Conservation (phyloP, 305 asterid species). For the Solanum hybrid region DNA sequence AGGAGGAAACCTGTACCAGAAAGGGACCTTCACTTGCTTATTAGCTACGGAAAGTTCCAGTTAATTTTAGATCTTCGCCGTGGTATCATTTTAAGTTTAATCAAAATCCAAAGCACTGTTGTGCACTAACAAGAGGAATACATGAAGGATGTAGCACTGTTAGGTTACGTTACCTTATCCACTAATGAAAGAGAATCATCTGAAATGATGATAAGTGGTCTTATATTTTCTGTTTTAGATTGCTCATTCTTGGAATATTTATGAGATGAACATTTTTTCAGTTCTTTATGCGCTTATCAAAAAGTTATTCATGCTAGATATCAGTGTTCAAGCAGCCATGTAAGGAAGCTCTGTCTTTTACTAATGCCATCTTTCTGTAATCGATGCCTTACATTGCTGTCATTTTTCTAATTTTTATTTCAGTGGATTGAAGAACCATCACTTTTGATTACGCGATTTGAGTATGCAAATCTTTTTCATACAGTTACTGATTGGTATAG, state of each 20-base stretch:
- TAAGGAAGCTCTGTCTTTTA: background rate
- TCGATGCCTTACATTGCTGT: background rate
- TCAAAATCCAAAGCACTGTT: background rate
- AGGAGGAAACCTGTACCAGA: background rate
- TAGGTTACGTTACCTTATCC: background rate
- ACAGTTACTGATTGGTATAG: constrained; percentile 97
- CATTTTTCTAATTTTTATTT: constrained; percentile 8
- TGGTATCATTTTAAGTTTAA: background rate
- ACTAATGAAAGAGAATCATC: background rate
- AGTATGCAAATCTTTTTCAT: constrained; percentile 93
- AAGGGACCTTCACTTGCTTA: background rate
- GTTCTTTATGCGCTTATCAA: background rate
- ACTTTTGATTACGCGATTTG: constrained; percentile 77
- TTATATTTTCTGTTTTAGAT: background rate
- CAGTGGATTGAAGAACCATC: constrained; percentile 99
- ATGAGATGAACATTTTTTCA: background rate
- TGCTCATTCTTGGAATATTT: background rate
- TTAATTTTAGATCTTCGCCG: background rate
- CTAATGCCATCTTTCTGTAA: background rate
- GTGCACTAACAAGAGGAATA: background rate
- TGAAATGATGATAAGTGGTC: background rate
- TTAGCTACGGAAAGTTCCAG: background rate
- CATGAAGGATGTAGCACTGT: background rate
- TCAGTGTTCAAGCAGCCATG: background rate
- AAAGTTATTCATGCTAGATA: background rate